Evolutionary conservation across 129 eudicot genomes (phyloP).

Genomic region (Chrysanthemum seticuspe): DNA sequence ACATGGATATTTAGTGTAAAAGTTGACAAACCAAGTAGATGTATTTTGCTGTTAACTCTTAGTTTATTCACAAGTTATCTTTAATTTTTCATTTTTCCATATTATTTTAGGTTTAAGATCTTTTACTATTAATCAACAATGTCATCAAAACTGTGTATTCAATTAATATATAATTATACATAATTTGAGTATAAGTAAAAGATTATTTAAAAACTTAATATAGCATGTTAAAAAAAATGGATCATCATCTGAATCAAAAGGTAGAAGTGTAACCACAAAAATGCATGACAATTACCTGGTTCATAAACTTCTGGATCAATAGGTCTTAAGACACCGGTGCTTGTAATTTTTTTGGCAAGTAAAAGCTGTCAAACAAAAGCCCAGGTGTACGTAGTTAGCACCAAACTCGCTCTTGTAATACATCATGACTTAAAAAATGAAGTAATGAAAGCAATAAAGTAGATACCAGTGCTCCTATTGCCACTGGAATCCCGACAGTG

Average conservation of each 20-base stretch:
- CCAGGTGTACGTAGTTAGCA: slow-evolving; percentile 1
- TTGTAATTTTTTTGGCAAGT: slow-evolving; percentile 60
- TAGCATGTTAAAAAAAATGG: too few relatives aligned
- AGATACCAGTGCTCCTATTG: slow-evolving; percentile 88
- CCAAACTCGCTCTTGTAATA: background rate
- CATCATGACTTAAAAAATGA: background rate
- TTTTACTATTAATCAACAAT: too few relatives aligned
- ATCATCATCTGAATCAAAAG: background rate
- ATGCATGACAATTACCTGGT: slow-evolving; percentile 60
- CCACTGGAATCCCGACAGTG: slow-evolving; percentile 92
- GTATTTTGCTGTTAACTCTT: background rate
- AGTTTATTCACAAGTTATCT: too few relatives aligned
- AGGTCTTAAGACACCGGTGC: slow-evolving; percentile 77
- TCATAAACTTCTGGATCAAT: slow-evolving; percentile 75
- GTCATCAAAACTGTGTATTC: too few relatives aligned
- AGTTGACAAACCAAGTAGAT: background rate
- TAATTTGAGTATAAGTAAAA: too few relatives aligned
- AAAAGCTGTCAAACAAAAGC: slow-evolving; percentile 52
- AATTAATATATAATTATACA: too few relatives aligned
- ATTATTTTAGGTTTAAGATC: too few relatives aligned
- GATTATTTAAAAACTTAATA: too few relatives aligned
- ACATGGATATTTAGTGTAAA: too few relatives aligned
- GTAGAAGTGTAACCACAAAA: background rate
- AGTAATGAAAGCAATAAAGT: background rate
- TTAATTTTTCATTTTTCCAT: too few relatives aligned